These are phyloP conservation scores for Thelephora terrestris DNA, from an alignment of 1,284 basidiomycete genomes.

Conservation along the genomic window DNA sequence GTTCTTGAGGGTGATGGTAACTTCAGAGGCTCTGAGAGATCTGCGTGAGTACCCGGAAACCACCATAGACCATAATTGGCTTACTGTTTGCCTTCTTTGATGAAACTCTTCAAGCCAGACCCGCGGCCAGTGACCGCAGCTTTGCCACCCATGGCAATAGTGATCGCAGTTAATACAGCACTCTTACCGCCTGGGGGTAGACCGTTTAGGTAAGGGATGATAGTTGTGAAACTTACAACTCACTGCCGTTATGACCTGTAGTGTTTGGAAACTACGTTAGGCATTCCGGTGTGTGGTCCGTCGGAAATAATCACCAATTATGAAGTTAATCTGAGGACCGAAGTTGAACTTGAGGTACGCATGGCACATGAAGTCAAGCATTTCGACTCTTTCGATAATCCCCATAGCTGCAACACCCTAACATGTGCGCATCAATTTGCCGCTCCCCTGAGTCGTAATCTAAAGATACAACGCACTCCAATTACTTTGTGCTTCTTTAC, in stretches of 20 bases:
- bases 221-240: slow-evolving; percentile 19
- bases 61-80: slow-evolving; percentile 17
- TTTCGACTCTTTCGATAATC: slow-evolving; percentile 78
- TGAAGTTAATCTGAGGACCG: slow-evolving; percentile 91
- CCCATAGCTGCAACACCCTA: slow-evolving; percentile 77
- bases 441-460: background rate
- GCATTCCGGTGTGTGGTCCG: background rate
- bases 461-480: background rate
- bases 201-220: background rate
- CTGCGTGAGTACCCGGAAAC: background rate
- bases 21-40: slow-evolving; percentile 51
- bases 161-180: slow-evolving; percentile 89
- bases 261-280: background rate
- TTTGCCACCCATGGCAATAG: slow-evolving; percentile 90
- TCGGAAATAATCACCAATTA: slow-evolving; percentile 63
- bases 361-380: slow-evolving; percentile 98
- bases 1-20: slow-evolving; percentile 80
- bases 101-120: slow-evolving; percentile 79
- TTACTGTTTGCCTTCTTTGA: slow-evolving; percentile 77
- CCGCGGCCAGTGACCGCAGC: slow-evolving; percentile 84
- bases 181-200: slow-evolving; percentile 75
- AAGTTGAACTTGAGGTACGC: slow-evolving; percentile 73
- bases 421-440: background rate
- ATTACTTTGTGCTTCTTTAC: background rate
- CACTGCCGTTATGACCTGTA: slow-evolving; percentile 72